These are phyloP conservation scores for Dalbergia cochinchinensis DNA, from an alignment of 306 rosid genomes.

Conservation along the genomic window DNA sequence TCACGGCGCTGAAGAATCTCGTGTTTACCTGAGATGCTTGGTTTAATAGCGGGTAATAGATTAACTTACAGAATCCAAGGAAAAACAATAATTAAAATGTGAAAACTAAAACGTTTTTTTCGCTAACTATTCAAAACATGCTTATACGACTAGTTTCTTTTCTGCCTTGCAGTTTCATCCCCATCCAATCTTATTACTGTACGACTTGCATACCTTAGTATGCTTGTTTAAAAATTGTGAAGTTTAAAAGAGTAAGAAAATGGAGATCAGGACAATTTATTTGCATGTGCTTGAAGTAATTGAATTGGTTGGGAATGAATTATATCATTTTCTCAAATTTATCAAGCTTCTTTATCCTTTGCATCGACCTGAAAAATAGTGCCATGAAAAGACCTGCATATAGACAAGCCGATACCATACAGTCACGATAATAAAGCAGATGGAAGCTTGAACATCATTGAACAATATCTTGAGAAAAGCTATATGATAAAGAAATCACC, in stretches of 20 bases:
- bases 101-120: no score
- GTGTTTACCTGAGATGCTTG: no score
- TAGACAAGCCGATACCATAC: slow-evolving; percentile 15
- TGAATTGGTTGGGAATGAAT: slow-evolving; percentile 32
- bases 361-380: slow-evolving; percentile 73
- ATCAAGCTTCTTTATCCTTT: slow-evolving; percentile 74
- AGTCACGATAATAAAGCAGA: slow-evolving; percentile 14
- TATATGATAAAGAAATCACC: slow-evolving; percentile 52
- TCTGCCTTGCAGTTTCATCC: no score
- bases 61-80: no score
- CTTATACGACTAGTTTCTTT: no score
- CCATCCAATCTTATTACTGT: background rate
- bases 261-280: background rate
- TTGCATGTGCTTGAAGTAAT: slow-evolving; percentile 35
- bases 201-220: slow-evolving; percentile 28
- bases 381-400: slow-evolving; percentile 73
- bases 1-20: no score
- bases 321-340: slow-evolving; percentile 83
- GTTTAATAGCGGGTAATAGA: no score
- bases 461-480: slow-evolving; percentile 1
- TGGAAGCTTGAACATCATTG: background rate
- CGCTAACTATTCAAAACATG: no score
- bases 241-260: background rate
- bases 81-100: no score
- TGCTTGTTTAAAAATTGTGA: slow-evolving; percentile 7